phyloP scores from a whole-genome alignment of 2,329 filamentous ascomycete species.

The Trichoderma breve region DNA sequence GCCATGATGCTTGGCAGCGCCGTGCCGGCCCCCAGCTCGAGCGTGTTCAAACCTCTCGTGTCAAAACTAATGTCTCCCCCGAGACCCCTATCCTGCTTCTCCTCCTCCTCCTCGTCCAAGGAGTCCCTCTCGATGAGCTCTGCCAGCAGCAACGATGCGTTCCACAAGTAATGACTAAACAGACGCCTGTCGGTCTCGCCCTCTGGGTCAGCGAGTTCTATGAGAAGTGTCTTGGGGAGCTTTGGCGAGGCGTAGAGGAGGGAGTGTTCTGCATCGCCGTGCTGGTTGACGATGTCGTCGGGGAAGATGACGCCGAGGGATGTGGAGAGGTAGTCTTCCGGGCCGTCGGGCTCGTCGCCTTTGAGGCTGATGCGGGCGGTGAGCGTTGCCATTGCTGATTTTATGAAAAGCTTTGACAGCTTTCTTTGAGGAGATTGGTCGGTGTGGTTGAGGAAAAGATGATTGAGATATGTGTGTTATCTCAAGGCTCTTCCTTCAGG shows the following conservation, averaged over 20 bases:
- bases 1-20: slow-evolving; percentile 53
- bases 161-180: slow-evolving; percentile 75
- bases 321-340: slow-evolving; percentile 60
- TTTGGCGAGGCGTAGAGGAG: slow-evolving; percentile 59
- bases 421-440: not conserved
- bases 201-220: slow-evolving; percentile 48
- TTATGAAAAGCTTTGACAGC: not conserved
- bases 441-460: not conserved
- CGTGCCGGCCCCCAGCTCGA: slow-evolving; percentile 69
- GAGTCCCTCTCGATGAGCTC: slow-evolving; percentile 54
- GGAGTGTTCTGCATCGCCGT: slow-evolving; percentile 59
- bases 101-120: slow-evolving; percentile 25
- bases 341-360: slow-evolving; percentile 28
- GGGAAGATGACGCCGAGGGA: slow-evolving; percentile 64
- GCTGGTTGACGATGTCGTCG: slow-evolving; percentile 64
- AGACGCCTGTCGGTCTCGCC: slow-evolving; percentile 55
- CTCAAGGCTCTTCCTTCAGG: not conserved
- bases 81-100: slow-evolving; percentile 14
- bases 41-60: slow-evolving; percentile 49
- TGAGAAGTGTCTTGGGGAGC: slow-evolving; percentile 44
- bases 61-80: slow-evolving; percentile 37
- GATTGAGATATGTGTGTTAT: not conserved
- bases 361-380: slow-evolving; percentile 33
- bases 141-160: slow-evolving; percentile 56
- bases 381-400: slow-evolving; percentile 37